Base-by-base conservation (phyloP, 805 yeast genomes). In the Naumovozyma dairenensis region DNA sequence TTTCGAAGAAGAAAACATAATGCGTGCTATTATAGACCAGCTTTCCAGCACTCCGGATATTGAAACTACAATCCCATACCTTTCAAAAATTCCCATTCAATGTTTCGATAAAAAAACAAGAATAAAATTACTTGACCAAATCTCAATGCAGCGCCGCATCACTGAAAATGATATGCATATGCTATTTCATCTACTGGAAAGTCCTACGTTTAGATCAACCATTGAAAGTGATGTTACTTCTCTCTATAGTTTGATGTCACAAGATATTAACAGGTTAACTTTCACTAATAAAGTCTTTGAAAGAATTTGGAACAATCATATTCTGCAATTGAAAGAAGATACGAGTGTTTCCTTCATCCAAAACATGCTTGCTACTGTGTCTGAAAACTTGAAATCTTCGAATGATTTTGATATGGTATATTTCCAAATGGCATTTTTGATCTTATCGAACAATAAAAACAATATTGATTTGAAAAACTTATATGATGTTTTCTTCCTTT, bases 151-250 rank as follows among this genome's bases (percentile, higher is more conserved):
- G 31, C 33, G 27, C 14, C 36, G 5, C 15, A 21, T 37, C 5
- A 25, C 25, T 3, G 20, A 28, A 3, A 6, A 13, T 1, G 52
- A 45, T 26, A 26, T 42, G 1, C 36, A 42, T 2, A 39, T 61
- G 2, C 45, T 75, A n/a, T 18, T 41, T 3, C 68, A 66, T 36
- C 42, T 75, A 9, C 49, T 75, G 19, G 45, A 50, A 7, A 61
- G 67, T 7, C 81, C 83, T 5, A 69, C 80, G 0, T 71, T 65
- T 46, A 71, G 60, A 44, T 68, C 83, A 0, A 43, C 46, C 1
- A 42, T 78, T 9, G 87, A 79, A 49, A 49, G 57, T 1, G 61
- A 71, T 28, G 44, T 63, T 20, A 31, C 45, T 1, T 30, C 33
- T 0, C 33, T 64, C 3, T 40, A 51, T 5, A 32, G 31, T 6